These are phyloP conservation scores for Citrus unshiu DNA, from an alignment of 345 rosid species.

Conservation along the genomic window DNA sequence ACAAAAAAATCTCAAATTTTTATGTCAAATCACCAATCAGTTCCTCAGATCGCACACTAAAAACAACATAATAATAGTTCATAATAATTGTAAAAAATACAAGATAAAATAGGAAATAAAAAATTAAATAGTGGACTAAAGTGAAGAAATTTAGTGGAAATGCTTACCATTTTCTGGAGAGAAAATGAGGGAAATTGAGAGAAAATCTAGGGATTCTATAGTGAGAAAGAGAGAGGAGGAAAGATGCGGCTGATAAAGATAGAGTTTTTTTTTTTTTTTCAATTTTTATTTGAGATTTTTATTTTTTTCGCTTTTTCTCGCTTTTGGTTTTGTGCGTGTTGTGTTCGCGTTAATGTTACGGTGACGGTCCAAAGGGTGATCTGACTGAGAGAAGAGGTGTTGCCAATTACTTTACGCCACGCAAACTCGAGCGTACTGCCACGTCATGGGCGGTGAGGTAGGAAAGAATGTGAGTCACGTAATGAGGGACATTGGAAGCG, in stretches of 20 bases:
- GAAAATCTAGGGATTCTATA: slow-evolving; percentile 37
- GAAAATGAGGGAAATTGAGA: slow-evolving; percentile 18
- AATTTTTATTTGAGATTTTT: background rate
- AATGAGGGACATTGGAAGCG: background rate
- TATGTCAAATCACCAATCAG: background rate
- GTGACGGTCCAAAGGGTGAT: background rate
- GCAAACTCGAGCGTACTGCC: background rate
- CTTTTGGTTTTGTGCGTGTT: background rate
- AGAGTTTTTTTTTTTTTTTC: background rate
- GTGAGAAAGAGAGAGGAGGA: background rate
- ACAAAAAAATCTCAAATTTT: background rate
- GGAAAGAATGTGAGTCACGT: background rate
- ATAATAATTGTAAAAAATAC: background rate
- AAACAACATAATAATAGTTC: background rate
- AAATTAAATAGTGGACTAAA: background rate
- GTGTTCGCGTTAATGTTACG: background rate
- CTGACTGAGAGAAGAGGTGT: background rate
- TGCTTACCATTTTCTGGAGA: slow-evolving; percentile 36
- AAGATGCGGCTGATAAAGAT: slow-evolving; percentile 1
- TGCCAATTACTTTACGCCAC: slow-evolving; percentile 4
- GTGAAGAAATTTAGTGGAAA: background rate
- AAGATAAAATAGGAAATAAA: background rate
- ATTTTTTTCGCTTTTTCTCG: background rate
- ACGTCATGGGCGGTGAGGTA: slow-evolving; percentile 16
- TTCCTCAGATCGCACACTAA: slow-evolving; percentile 1